Conservation (phyloP, 441 rosid species). For the Metrosideros polymorpha region DNA sequence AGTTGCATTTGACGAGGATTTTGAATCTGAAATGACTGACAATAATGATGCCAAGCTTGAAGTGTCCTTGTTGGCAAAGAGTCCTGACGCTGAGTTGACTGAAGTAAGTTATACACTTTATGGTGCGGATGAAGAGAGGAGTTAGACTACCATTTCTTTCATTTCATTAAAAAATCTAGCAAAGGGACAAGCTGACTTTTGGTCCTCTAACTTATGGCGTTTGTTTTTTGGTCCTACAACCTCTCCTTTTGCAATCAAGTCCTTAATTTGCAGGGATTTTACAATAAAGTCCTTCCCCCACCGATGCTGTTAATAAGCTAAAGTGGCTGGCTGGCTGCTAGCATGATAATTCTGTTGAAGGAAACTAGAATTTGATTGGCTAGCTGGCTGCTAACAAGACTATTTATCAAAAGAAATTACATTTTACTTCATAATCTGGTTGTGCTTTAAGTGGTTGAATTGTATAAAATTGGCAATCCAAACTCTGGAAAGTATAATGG, state of each 20-base stretch:
- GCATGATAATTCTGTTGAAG: neutral
- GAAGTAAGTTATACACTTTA: constrained; percentile 42
- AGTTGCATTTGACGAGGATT: constrained; percentile 99
- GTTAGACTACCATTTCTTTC: neutral
- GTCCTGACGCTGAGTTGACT: constrained; percentile 71
- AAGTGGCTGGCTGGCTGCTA: neutral
- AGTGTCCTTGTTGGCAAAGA: constrained; percentile 63
- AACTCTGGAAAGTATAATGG: neutral
- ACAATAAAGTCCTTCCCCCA: neutral
- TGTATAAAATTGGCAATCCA: neutral
- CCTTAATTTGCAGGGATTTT: neutral
- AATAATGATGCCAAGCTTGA: constrained; percentile 78
- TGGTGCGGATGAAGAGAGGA: neutral
- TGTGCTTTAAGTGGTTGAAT: neutral
- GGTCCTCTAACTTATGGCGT: neutral
- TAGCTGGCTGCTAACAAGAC: neutral
- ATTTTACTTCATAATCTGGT: neutral
- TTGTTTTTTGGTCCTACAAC: neutral
- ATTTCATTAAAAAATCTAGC: neutral
- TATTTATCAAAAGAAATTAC: neutral
- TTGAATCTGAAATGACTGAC: constrained; percentile 87
- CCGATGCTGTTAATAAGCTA: neutral
- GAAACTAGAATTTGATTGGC: neutral
- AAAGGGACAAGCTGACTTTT: neutral
- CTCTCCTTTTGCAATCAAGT: neutral